phyloP scores from a whole-genome alignment of 23 red algal genomes.

The Gracilaria domingensis region DNA sequence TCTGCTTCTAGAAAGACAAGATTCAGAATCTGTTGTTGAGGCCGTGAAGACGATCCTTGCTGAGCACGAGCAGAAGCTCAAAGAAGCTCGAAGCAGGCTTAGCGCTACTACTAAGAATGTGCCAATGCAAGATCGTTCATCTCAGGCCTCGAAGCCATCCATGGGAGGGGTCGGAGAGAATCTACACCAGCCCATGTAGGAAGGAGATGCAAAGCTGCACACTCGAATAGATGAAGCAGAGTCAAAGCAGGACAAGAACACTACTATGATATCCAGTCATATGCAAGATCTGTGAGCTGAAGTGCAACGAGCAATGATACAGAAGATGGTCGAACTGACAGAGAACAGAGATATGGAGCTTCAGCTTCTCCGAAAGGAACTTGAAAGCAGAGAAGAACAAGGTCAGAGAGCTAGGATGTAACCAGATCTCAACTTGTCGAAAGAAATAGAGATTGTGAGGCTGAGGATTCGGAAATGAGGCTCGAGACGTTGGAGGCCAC shows the following conservation, averaged over 20 bases:
- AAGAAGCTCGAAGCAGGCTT: slow-evolving; percentile 46
- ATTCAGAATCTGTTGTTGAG: slow-evolving; percentile 58
- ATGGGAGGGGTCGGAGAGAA: slow-evolving; percentile 28
- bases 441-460: slow-evolving; percentile 28
- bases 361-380: slow-evolving; percentile 41
- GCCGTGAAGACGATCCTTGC: slow-evolving; percentile 57
- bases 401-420: slow-evolving; percentile 13
- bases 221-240: slow-evolving; percentile 47
- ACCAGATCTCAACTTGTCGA: slow-evolving; percentile 41
- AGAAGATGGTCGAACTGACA: slow-evolving; percentile 67
- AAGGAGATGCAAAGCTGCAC: slow-evolving; percentile 46
- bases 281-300: slow-evolving; percentile 41
- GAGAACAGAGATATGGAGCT: slow-evolving; percentile 61
- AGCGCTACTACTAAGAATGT: slow-evolving; percentile 46
- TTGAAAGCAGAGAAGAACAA: slow-evolving; percentile 9
- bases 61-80: slow-evolving; percentile 41
- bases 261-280: slow-evolving; percentile 11
- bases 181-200: slow-evolving; percentile 26
- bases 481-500: slow-evolving; percentile 39
- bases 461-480: slow-evolving; percentile 45
- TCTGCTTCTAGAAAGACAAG: slow-evolving; percentile 46
- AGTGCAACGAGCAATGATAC: slow-evolving; percentile 44
- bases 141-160: slow-evolving; percentile 40
- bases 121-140: slow-evolving; percentile 20
- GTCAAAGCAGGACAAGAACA: slow-evolving; percentile 8